Conservation (phyloP, 1,284 basidiomycete genomes). For the Afroboletus lepidellus region DNA sequence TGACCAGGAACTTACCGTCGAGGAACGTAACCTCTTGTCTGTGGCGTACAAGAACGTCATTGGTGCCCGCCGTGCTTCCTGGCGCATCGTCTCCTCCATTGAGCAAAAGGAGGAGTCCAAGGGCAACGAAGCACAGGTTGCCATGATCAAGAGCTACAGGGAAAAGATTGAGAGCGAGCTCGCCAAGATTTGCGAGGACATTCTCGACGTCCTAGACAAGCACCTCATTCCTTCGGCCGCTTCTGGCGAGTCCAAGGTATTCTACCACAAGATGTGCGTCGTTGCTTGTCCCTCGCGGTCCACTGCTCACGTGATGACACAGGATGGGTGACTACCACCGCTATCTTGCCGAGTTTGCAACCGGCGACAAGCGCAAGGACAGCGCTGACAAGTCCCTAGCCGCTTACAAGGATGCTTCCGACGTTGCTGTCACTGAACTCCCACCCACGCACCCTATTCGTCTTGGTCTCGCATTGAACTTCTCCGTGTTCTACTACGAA, state of each 20-base stretch:
- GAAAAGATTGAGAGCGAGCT: slow-evolving; percentile 99
- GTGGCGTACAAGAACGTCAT: slow-evolving; percentile 99
- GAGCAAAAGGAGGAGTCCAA: slow-evolving; percentile 99
- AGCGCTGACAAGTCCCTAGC: slow-evolving; percentile 98
- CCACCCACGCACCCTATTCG: slow-evolving; percentile 99
- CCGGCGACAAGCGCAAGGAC: slow-evolving; percentile 98
- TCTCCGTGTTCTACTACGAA: slow-evolving; percentile 99
- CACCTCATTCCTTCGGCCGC: slow-evolving; percentile 99
- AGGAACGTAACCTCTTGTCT: slow-evolving; percentile 98
- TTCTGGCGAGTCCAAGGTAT: slow-evolving; percentile 98
- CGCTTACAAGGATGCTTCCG: slow-evolving; percentile 99
- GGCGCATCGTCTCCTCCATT: slow-evolving; percentile 99
- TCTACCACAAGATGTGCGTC: slow-evolving; percentile 99
- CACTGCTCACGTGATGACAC: background rate
- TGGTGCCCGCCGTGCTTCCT: slow-evolving; percentile 97
- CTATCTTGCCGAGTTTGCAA: slow-evolving; percentile 99
- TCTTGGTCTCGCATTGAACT: slow-evolving; percentile 98
- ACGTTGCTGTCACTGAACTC: slow-evolving; percentile 96
- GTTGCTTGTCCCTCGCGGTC: background rate
- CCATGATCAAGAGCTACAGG: slow-evolving; percentile 99
- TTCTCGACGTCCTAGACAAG: slow-evolving; percentile 97
- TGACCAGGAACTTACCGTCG: slow-evolving; percentile 97
- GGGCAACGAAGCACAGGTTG: slow-evolving; percentile 96
- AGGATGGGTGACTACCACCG: slow-evolving; percentile 99
- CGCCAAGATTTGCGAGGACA: slow-evolving; percentile 99